Evolutionary conservation across 805 yeast genomes (phyloP).

Genomic region (Candida hispaniensis): DNA sequence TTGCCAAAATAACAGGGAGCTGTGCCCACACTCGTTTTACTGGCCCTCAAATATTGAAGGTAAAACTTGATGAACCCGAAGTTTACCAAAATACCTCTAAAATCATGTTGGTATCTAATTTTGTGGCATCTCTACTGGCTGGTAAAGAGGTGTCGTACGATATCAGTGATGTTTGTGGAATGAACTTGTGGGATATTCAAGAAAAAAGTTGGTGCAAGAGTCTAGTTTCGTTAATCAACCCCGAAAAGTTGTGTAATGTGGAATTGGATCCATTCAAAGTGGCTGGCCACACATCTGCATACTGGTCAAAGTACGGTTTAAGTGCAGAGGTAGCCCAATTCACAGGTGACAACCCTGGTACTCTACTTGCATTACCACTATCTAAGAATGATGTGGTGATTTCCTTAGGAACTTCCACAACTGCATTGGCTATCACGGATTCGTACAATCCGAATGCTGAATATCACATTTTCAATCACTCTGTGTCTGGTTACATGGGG

Average conservation of each 20-base stretch:
- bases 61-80: conserved; percentile 42
- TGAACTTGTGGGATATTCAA: conserved; percentile 73
- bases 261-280: conserved; percentile 24
- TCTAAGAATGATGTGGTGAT: conserved; percentile 64
- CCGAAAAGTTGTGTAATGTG: conserved; percentile 37
- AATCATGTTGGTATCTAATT: conserved; percentile 69
- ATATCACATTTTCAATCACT: conserved; percentile 80
- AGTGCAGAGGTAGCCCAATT: conserved; percentile 46
- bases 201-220: conserved; percentile 45
- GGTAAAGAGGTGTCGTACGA: conserved; percentile 60
- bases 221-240: conserved; percentile 36
- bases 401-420: conserved; percentile 87
- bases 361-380: conserved; percentile 72
- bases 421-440: conserved; percentile 71
- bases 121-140: conserved; percentile 58
- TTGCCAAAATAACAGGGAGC: conserved; percentile 71
- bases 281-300: conserved; percentile 39
- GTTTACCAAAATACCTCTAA: conserved; percentile 46
- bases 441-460: conserved; percentile 66
- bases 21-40: conserved; percentile 84
- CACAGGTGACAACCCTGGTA: conserved; percentile 88
- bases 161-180: conserved; percentile 85
- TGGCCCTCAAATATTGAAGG: conserved; percentile 79
- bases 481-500: conserved; percentile 80
- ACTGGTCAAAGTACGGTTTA: conserved; percentile 56